Conservation (phyloP, 2,329 filamentous ascomycete species). For the Pseudogymnoascus verrucosus region DNA sequence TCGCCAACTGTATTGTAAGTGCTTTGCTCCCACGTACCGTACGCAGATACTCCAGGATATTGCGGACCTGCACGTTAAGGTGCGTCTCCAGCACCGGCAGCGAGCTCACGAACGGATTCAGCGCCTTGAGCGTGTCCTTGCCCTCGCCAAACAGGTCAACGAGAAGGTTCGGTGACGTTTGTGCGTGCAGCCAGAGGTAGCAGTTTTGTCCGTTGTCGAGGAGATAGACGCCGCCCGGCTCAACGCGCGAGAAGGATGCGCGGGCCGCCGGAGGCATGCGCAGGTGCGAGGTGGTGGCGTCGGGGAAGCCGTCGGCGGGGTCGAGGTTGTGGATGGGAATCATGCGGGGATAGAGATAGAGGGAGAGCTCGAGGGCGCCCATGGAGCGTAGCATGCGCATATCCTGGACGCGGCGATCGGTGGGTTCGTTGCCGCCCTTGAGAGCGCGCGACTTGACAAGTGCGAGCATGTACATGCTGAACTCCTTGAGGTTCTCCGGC, state of each 20-base stretch:
- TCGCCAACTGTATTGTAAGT: slow-evolving; percentile 78
- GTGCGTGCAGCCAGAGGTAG: slow-evolving; percentile 84
- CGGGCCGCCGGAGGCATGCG: slow-evolving; percentile 74
- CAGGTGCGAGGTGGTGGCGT: slow-evolving; percentile 74
- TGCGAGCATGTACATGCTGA: slow-evolving; percentile 90
- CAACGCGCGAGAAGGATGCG: slow-evolving; percentile 77
- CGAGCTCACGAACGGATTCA: slow-evolving; percentile 74
- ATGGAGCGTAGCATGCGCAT: slow-evolving; percentile 85
- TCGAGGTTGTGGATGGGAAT: slow-evolving; percentile 85
- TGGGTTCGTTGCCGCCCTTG: slow-evolving; percentile 85
- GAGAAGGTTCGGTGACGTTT: slow-evolving; percentile 86
- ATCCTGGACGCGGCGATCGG: slow-evolving; percentile 84
- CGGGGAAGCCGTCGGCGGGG: slow-evolving; percentile 84
- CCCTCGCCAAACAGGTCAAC: slow-evolving; percentile 82
- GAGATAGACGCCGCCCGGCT: slow-evolving; percentile 88
- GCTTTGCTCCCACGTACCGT: slow-evolving; percentile 78
- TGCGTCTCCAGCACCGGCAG: slow-evolving; percentile 84
- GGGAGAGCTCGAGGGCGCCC: slow-evolving; percentile 73
- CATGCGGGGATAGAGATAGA: slow-evolving; percentile 94
- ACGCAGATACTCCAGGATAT: slow-evolving; percentile 81
- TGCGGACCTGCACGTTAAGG: slow-evolving; percentile 88
- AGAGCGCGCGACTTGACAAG: slow-evolving; percentile 86
- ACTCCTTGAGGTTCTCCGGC: slow-evolving; percentile 92
- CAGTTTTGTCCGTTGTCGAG: slow-evolving; percentile 93
- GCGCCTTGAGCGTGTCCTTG: slow-evolving; percentile 58